These are phyloP conservation scores for Naganishia kalamii DNA, from an alignment of 768 basidiomycete genomes.

Conservation along the genomic window DNA sequence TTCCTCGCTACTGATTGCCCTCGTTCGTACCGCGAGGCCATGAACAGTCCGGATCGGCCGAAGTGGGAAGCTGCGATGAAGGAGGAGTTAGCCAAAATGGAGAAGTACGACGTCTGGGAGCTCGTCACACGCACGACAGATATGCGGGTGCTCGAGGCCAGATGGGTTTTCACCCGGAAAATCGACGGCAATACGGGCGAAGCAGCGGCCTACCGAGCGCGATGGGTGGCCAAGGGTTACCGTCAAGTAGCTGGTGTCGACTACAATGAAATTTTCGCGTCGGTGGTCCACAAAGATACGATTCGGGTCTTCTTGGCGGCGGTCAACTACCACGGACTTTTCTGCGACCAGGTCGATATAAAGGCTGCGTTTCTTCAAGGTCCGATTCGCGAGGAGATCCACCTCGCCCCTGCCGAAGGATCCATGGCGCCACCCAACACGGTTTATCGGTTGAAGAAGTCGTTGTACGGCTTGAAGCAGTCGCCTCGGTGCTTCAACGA, in stretches of 20 bases:
- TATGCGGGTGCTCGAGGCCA: not conserved
- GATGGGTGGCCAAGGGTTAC: slow-evolving; percentile 51
- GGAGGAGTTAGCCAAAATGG: slow-evolving; percentile 13
- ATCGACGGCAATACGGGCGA: slow-evolving; percentile 30
- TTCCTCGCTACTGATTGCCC: not conserved
- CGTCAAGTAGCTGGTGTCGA: slow-evolving; percentile 49
- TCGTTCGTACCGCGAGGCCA: not conserved
- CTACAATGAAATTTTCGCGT: slow-evolving; percentile 46
- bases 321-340: slow-evolving; percentile 45
- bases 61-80: slow-evolving; percentile 7
- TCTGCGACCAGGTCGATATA: slow-evolving; percentile 46
- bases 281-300: slow-evolving; percentile 32
- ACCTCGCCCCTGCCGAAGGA: too few relatives aligned
- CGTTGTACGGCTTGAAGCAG: too few relatives aligned
- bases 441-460: too few relatives aligned
- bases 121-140: not conserved
- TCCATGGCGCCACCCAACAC: too few relatives aligned
- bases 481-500: too few relatives aligned
- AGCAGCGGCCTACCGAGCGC: slow-evolving; percentile 47
- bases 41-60: not conserved
- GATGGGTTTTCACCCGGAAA: not conserved
- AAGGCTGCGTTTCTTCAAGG: slow-evolving; percentile 18
- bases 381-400: too few relatives aligned
- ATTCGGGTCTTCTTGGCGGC: slow-evolving; percentile 46
- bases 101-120: slow-evolving; percentile 4